These are phyloP conservation scores for Pleurotus platypus DNA, from an alignment of 768 basidiomycete species.

Conservation along the genomic window DNA sequence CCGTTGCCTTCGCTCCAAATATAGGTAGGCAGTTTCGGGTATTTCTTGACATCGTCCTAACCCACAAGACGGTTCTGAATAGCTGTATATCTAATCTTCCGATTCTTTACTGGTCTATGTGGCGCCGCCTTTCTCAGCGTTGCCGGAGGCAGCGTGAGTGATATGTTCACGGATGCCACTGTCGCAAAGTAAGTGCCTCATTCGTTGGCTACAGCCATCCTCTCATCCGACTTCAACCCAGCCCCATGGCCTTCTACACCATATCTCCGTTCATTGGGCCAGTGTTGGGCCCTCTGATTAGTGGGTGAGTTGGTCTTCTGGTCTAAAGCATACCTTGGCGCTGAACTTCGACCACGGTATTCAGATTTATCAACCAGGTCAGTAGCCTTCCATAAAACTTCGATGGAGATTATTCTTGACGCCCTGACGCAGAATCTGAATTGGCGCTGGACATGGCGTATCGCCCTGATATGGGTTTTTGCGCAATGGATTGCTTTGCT, in stretches of 20 bases:
- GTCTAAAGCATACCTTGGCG: not conserved
- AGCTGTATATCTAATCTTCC: conserved; percentile 60
- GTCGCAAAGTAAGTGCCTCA: conserved; percentile 54
- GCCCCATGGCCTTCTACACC: conserved; percentile 54
- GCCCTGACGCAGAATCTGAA: conserved; percentile 37
- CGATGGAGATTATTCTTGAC: not conserved
- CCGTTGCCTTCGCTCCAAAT: conserved; percentile 71
- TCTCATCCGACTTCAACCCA: conserved; percentile 10
- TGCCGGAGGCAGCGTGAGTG: conserved; percentile 52
- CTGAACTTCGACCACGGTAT: not conserved
- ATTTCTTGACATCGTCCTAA: not conserved
- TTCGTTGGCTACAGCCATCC: not conserved
- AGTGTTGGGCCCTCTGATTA: conserved; percentile 52
- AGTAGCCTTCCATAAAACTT: not conserved
- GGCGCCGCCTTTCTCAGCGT: conserved; percentile 58
- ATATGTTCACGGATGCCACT: conserved; percentile 50
- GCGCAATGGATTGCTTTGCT: conserved; percentile 48
- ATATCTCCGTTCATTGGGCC: conserved; percentile 51
- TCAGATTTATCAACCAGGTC: conserved; percentile 68
- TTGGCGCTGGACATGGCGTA: conserved; percentile 80
- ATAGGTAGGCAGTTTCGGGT: conserved; percentile 37
- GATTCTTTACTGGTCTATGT: conserved; percentile 51
- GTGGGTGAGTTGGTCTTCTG: conserved; percentile 41
- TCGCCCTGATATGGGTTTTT: conserved; percentile 67
- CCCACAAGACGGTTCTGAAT: not conserved